Conservation (phyloP, 805 yeast genomes). For the Clavispora carvajalis region DNA sequence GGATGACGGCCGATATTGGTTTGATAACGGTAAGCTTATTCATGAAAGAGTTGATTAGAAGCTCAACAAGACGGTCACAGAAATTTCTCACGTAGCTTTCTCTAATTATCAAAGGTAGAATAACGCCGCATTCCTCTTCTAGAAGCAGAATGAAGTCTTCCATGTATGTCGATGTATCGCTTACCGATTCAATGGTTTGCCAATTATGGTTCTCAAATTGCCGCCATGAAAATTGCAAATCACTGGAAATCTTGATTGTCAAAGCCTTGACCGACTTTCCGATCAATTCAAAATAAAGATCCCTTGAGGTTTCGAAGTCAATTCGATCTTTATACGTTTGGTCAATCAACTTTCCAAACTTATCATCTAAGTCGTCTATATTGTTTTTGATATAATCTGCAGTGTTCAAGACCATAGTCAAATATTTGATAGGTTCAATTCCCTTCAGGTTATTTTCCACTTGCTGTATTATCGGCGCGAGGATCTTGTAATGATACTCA, state of each 20-base stretch:
- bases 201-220: conserved; percentile 76
- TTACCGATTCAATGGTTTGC: conserved; percentile 57
- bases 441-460: conserved; percentile 25
- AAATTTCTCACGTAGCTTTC: conserved; percentile 68
- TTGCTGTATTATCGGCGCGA: conserved; percentile 26
- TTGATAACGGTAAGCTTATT: conserved; percentile 54
- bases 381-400: conserved; percentile 86
- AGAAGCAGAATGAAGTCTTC: conserved; percentile 49
- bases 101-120: conserved; percentile 57
- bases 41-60: conserved; percentile 50
- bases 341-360: conserved; percentile 37
- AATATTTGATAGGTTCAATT: conserved; percentile 57
- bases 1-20: conserved; percentile 54
- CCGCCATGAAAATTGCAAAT: conserved; percentile 71
- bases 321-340: conserved; percentile 34
- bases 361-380: conserved; percentile 68
- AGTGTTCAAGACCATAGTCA: conserved; percentile 75
- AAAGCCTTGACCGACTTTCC: conserved; percentile 53
- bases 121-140: conserved; percentile 39
- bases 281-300: conserved; percentile 52
- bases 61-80: conserved; percentile 71
- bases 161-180: conserved; percentile 69
- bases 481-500: conserved; percentile 33
- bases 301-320: conserved; percentile 53
- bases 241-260: conserved; percentile 52